Percentiles rank a stretch among this genome's conserved stretches.
Evolutionary conservation across 192 early-diverging fungal genomes (phyloP).

Genomic region (Coemansia sp.): DNA sequence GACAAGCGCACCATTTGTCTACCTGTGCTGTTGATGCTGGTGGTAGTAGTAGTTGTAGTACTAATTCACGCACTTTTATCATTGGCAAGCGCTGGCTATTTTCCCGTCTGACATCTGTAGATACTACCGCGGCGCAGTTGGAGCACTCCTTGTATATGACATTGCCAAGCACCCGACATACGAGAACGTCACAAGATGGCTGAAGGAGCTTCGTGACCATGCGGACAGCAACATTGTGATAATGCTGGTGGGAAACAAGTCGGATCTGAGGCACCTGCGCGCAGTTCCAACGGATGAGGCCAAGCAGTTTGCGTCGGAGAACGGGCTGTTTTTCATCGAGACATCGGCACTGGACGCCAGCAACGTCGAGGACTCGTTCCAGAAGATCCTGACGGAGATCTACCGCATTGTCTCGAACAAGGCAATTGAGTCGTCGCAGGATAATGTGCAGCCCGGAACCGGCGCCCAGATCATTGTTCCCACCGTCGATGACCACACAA

Average conservation of each 20-base stretch:
- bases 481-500: conserved; percentile 60
- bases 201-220: conserved; percentile 97
- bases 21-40: too few relatives aligned
- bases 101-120: conserved; percentile 41
- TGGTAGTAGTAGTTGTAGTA: not conserved
- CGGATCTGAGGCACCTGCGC: conserved; percentile 92
- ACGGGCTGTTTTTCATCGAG: conserved; percentile 95
- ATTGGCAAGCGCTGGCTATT: not conserved
- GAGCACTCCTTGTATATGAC: conserved; percentile 95
- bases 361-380: conserved; percentile 96
- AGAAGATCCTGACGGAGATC: conserved; percentile 90
- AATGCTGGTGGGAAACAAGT: conserved; percentile 99
- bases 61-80: not conserved
- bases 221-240: conserved; percentile 98
- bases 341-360: conserved; percentile 95
- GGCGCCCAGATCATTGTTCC: conserved; percentile 73
- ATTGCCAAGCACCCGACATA: conserved; percentile 95
- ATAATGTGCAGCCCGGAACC: conserved; percentile 66
- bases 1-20: too few relatives aligned
- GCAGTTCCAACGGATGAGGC: conserved; percentile 98
- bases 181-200: conserved; percentile 95
- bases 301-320: conserved; percentile 95
- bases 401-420: conserved; percentile 98
- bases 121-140: conserved; percentile 96
- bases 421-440: conserved; percentile 79